Evolutionary conservation across 768 basidiomycete genomes (phyloP).

Genomic region (Cystobasidium ongulense): DNA sequence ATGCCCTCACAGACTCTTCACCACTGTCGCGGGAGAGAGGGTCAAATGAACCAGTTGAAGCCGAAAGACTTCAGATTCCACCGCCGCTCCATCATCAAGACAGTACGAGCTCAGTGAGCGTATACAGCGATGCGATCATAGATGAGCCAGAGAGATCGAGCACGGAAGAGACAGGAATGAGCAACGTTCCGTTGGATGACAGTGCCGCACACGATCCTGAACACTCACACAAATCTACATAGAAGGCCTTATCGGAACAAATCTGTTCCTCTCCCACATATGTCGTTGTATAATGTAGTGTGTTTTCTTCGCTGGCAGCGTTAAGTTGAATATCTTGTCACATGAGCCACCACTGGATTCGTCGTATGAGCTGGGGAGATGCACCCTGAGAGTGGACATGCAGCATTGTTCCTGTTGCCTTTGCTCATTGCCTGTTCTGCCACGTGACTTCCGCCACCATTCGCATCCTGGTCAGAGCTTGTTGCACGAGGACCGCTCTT

Average conservation of each 20-base stretch:
- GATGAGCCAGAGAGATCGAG: background rate
- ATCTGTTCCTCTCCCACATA: background rate
- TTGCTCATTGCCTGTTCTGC: too few relatives aligned
- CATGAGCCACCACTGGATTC: too few relatives aligned
- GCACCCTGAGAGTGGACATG: too few relatives aligned
- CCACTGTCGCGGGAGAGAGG: background rate
- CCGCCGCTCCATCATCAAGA: constrained; percentile 10
- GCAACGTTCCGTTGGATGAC: background rate
- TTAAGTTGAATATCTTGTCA: too few relatives aligned
- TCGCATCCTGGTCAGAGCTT: too few relatives aligned
- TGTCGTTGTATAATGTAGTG: background rate
- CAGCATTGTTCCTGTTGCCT: too few relatives aligned
- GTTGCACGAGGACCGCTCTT: too few relatives aligned
- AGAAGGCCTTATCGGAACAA: background rate
- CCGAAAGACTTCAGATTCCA: background rate
- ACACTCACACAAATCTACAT: background rate
- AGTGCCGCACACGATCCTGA: background rate
- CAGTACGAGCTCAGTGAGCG: background rate
- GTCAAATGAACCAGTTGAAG: background rate
- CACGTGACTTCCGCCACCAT: too few relatives aligned
- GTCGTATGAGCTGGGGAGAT: too few relatives aligned
- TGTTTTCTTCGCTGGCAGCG: background rate
- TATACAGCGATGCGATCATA: background rate
- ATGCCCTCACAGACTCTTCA: background rate
- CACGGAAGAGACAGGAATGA: background rate